Percentiles rank a stretch among this genome's conserved stretches.
Conservation (phyloP, 2,329 filamentous ascomycete genomes). For the Ophiognomonia clavigignenti-juglandacearum region DNA sequence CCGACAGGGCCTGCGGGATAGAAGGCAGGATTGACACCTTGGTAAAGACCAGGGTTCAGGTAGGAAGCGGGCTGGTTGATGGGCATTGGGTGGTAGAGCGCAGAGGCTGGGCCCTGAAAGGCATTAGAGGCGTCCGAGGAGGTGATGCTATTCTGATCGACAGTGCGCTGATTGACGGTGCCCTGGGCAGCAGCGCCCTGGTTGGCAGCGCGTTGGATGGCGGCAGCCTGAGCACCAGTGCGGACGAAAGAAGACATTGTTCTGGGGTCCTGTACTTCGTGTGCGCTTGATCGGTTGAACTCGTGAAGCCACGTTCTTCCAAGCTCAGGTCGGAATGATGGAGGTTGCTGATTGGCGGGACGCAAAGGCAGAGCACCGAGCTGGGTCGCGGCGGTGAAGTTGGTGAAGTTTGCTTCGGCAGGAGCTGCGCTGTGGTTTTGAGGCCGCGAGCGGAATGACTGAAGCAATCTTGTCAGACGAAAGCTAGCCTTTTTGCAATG, state of each 20-base stretch:
- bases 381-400: conserved; percentile 1
- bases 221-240: background rate
- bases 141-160: no score
- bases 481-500: conserved; percentile 17
- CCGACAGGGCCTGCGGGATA: no score
- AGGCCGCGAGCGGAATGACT: conserved; percentile 3
- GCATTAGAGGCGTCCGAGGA: no score
- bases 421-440: conserved; percentile 3
- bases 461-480: conserved; percentile 9
- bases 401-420: conserved; percentile 9
- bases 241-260: background rate
- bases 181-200: background rate
- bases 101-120: no score
- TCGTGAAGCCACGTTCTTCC: background rate
- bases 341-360: background rate
- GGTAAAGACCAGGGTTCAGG: no score
- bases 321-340: background rate
- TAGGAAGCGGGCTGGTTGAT: no score
- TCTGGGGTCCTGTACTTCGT: background rate
- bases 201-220: background rate
- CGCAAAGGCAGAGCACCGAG: background rate
- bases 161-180: no score
- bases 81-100: no score
- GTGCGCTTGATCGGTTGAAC: no score
- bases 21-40: no score